phyloP scores from a whole-genome alignment of 2,329 filamentous ascomycete genomes.

The Penicillium janthinellum region DNA sequence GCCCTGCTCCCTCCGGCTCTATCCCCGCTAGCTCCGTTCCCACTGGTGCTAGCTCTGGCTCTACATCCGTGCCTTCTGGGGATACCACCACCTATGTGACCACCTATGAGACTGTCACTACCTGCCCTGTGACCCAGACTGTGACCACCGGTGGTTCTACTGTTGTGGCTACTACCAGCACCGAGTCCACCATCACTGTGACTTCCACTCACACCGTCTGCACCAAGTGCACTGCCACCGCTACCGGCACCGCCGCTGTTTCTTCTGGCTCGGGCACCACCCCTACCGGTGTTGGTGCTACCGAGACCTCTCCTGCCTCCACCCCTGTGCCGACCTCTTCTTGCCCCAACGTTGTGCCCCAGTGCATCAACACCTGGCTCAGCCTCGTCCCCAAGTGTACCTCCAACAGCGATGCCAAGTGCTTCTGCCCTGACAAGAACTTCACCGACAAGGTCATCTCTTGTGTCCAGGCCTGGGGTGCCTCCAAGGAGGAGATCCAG shows the following conservation, averaged over 20 bases:
- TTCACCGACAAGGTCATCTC: conserved; percentile 79
- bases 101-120: conserved; percentile 20
- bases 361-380: conserved; percentile 91
- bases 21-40: conserved; percentile 13
- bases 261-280: conserved; percentile 12
- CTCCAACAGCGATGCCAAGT: conserved; percentile 78
- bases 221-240: conserved; percentile 19
- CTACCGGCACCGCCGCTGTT: conserved; percentile 9
- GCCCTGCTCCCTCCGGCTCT: not conserved
- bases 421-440: conserved; percentile 80
- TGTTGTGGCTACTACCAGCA: conserved; percentile 18
- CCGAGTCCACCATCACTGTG: conserved; percentile 21
- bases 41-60: conserved; percentile 11
- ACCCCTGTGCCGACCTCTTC: conserved; percentile 33
- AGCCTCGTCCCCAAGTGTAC: conserved; percentile 68
- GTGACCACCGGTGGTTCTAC: conserved; percentile 20
- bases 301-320: conserved; percentile 32
- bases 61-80: conserved; percentile 15
- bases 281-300: conserved; percentile 13
- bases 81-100: conserved; percentile 16
- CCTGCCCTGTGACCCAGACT: conserved; percentile 20
- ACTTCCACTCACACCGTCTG: conserved; percentile 28
- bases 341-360: conserved; percentile 73
- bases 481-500: conserved; percentile 65
- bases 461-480: conserved; percentile 78